Evolutionary conservation across 768 basidiomycete genomes (phyloP).

Genomic region (Leccinum rimulosum): DNA sequence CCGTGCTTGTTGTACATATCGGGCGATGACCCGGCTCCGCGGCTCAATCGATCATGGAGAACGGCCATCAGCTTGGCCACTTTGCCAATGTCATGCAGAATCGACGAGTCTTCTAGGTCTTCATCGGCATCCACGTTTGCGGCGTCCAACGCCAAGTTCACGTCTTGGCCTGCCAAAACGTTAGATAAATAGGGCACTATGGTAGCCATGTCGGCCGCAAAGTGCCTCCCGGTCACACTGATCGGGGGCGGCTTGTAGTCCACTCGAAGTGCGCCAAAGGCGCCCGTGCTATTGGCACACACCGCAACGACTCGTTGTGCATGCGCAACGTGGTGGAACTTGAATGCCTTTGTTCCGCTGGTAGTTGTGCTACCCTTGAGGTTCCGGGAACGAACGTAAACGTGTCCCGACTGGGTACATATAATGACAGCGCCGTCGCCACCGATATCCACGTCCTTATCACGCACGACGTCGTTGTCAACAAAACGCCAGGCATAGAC

Average conservation of each 20-base stretch:
- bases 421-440: constrained; percentile 86
- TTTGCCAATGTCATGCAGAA: constrained; percentile 36
- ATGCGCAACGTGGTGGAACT: constrained; percentile 76
- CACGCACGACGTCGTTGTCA: constrained; percentile 1
- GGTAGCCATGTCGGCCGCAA: constrained; percentile 63
- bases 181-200: constrained; percentile 57
- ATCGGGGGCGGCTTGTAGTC: constrained; percentile 66
- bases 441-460: constrained; percentile 84
- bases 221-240: constrained; percentile 47
- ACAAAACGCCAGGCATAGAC: background rate
- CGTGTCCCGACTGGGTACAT: constrained; percentile 93
- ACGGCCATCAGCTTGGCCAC: constrained; percentile 23
- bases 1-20: constrained; percentile 41
- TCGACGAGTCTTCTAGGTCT: constrained; percentile 38
- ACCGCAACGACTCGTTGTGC: constrained; percentile 86
- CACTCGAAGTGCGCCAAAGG: constrained; percentile 79
- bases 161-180: background rate
- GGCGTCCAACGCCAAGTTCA: background rate
- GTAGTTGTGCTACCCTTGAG: constrained; percentile 24
- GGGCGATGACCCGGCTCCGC: background rate
- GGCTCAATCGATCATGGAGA: constrained; percentile 1
- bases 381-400: constrained; percentile 76
- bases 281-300: constrained; percentile 82
- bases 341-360: constrained; percentile 50
- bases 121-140: constrained; percentile 26